These are phyloP conservation scores for Coffea canephora DNA, from an alignment of 257 asterid genomes.

Conservation along the genomic window DNA sequence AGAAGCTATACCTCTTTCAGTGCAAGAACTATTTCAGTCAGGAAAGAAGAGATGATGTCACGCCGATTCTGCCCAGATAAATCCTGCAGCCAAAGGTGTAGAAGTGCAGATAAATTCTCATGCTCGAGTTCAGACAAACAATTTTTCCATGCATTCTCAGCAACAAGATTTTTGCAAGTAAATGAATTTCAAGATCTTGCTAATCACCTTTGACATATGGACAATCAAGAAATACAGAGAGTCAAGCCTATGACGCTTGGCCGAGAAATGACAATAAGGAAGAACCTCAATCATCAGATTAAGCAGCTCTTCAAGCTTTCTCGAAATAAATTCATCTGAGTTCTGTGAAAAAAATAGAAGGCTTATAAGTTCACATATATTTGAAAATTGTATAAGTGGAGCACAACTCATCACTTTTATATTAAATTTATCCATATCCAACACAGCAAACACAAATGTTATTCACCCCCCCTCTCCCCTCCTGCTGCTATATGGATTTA, in stretches of 20 bases:
- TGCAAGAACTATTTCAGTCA: constrained; percentile 85
- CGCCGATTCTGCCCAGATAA: constrained; percentile 52
- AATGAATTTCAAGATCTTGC: constrained; percentile 10
- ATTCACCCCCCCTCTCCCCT: not conserved
- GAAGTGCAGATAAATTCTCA: constrained; percentile 14
- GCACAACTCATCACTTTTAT: not conserved
- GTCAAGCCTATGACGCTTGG: constrained; percentile 88
- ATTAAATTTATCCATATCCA: not conserved
- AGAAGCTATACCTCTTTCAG: constrained; percentile 69
- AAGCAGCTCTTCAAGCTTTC: constrained; percentile 60
- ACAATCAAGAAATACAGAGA: constrained; percentile 74
- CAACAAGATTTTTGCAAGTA: not conserved
- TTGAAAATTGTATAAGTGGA: not conserved
- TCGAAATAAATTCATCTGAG: constrained; percentile 57
- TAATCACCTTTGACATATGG: constrained; percentile 68
- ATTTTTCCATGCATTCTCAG: not conserved
- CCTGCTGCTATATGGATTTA: not conserved
- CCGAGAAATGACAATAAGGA: constrained; percentile 88
- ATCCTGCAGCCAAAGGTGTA: constrained; percentile 47
- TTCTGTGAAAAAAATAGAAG: constrained; percentile 36
- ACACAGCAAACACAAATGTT: not conserved
- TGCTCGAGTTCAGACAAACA: not conserved
- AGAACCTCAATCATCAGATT: constrained; percentile 76
- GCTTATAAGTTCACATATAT: constrained; percentile 12
- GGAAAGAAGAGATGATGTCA: constrained; percentile 60